Evolutionary conservation across 2,329 filamentous ascomycete genomes (phyloP), one percentile per base, ranked within the genome.

Genomic region (Fusarium mexicanum): DNA sequence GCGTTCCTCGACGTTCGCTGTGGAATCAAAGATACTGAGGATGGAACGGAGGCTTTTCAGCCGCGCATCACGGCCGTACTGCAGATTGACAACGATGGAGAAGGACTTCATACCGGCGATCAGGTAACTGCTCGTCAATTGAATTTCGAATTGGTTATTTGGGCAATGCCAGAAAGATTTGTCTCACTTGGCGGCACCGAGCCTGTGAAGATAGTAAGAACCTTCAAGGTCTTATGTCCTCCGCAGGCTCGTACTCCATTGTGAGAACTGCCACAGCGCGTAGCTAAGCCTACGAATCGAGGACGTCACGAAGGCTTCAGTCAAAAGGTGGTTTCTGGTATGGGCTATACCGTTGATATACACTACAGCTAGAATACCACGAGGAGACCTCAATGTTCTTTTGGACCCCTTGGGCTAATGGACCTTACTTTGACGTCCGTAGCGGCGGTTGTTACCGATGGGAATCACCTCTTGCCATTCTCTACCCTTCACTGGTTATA

Each of bases 391-490:
- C 33, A 1, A 8, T 35, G 1, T 35, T 16, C 33, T 35, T 16
- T 2, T 0, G 6, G 33, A 35, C 33, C 0, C 0, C 33, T 35
- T 35, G 0, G 33, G 33, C 33, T 0, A 35, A 35, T 35, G 13
- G 33, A 35, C 0, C 13, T 16, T 35, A 8, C 13, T 35, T 35
- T 16, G 13, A 35, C 13, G 33, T 35, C 33, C 33, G 3, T 1
- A 8, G 13, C 33, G 33, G 33, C 13, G 13, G 6, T 8, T 35
- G 1, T 22, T 14, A 7, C 12, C 7, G 8, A 22, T 22, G 13
- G 7, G 12, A 9, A 8, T 22, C 37, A n/a, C 40, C 22, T 41
- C 20, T n/a, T 44, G 6, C 6, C 14, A 17, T 24, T 24, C 2
- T 17, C 7, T 17, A 18, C 41, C 9, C 6, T 11, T 7, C 41